These are phyloP conservation scores for Paecilomyces sp. DNA, from an alignment of 2,329 filamentous ascomycete species.

Conservation along the genomic window DNA sequence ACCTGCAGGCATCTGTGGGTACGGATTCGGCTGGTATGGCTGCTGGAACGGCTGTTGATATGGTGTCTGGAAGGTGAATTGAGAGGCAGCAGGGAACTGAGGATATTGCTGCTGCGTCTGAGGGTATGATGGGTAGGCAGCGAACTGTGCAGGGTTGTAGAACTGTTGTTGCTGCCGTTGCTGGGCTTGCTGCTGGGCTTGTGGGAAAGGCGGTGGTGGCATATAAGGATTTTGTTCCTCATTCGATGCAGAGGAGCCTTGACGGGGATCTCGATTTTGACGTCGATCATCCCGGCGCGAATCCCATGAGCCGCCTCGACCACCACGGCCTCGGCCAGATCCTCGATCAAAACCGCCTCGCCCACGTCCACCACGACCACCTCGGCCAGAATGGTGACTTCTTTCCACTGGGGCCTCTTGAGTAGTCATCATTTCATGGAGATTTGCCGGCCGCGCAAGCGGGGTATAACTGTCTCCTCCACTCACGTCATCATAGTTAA, in stretches of 20 bases:
- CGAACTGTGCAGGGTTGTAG: constrained; percentile 20
- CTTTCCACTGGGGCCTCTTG: constrained; percentile 30
- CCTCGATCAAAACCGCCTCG: constrained; percentile 34
- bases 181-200: constrained; percentile 15
- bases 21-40: constrained; percentile 37
- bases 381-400: constrained; percentile 20
- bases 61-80: constrained; percentile 33
- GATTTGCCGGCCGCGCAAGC: constrained; percentile 59
- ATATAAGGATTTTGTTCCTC: constrained; percentile 11
- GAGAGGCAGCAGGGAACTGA: constrained; percentile 19
- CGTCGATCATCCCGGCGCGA: constrained; percentile 21
- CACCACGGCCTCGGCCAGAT: constrained; percentile 27
- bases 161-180: constrained; percentile 13
- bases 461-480: constrained; percentile 57
- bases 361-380: constrained; percentile 40
- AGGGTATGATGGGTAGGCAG: constrained; percentile 16
- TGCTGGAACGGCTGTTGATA: constrained; percentile 31
- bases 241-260: background rate
- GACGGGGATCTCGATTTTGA: constrained; percentile 14
- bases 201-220: constrained; percentile 7
- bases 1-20: constrained; percentile 31
- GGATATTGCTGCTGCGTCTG: constrained; percentile 32
- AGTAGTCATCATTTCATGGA: constrained; percentile 43
- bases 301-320: constrained; percentile 19
- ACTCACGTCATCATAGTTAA: constrained; percentile 61